phyloP scores from a whole-genome alignment of 768 basidiomycete genomes.

The Neoboletus magnificus region DNA sequence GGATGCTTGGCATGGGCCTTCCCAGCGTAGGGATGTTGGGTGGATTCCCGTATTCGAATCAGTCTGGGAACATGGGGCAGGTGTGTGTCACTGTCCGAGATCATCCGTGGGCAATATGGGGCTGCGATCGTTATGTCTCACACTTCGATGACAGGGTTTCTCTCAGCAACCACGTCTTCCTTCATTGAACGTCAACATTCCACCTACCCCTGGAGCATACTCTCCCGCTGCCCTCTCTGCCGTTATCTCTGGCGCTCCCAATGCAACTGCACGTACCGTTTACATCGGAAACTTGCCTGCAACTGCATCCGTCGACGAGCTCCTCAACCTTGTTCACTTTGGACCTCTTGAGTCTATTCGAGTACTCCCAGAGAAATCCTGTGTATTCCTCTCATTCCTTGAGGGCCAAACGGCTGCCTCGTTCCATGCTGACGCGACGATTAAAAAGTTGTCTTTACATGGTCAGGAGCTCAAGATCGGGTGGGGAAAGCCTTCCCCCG shows the following conservation, averaged over 20 bases:
- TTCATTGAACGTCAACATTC: slow-evolving; percentile 64
- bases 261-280: slow-evolving; percentile 78
- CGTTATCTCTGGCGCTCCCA: slow-evolving; percentile 59
- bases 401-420: slow-evolving; percentile 90
- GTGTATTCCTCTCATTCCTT: slow-evolving; percentile 97
- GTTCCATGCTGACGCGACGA: slow-evolving; percentile 94
- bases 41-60: slow-evolving; percentile 67
- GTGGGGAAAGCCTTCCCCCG: slow-evolving; percentile 93
- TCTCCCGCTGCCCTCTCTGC: slow-evolving; percentile 78
- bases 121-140: neutral
- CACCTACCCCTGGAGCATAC: slow-evolving; percentile 68
- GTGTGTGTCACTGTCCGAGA: slow-evolving; percentile 30
- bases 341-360: slow-evolving; percentile 94
- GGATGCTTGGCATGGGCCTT: slow-evolving; percentile 79
- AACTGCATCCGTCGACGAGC: slow-evolving; percentile 95
- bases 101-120: neutral
- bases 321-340: slow-evolving; percentile 96
- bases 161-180: slow-evolving; percentile 53
- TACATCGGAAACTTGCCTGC: slow-evolving; percentile 96
- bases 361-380: slow-evolving; percentile 93
- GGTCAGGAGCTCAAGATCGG: slow-evolving; percentile 98
- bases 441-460: slow-evolving; percentile 91
- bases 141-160: slow-evolving; percentile 37
- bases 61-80: slow-evolving; percentile 70
- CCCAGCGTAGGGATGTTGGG: slow-evolving; percentile 70